phyloP scores from a whole-genome alignment of 805 yeast species.

The Yarrowia sp. region DNA sequence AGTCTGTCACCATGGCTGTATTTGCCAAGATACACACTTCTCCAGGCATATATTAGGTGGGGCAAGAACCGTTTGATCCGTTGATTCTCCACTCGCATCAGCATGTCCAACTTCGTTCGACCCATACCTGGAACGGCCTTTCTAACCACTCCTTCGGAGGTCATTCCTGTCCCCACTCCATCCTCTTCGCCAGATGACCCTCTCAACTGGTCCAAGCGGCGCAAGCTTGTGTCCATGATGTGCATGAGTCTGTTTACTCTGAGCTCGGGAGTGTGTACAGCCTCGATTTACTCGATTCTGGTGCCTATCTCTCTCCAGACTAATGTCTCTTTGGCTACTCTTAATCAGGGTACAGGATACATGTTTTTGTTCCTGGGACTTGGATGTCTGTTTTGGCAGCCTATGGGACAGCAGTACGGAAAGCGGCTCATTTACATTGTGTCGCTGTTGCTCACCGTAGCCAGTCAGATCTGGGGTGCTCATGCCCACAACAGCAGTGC shows the following conservation, averaged over 20 bases:
- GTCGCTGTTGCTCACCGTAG: conserved; percentile 52
- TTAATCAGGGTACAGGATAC: conserved; percentile 59
- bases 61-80: conserved; percentile 1
- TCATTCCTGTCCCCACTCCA: conserved; percentile 70
- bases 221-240: conserved; percentile 58
- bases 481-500: conserved; percentile 49
- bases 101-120: background rate
- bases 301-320: conserved; percentile 51
- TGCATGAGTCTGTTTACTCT: conserved; percentile 51
- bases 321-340: conserved; percentile 51
- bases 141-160: conserved; percentile 45
- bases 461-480: conserved; percentile 56
- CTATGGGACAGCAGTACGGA: conserved; percentile 59
- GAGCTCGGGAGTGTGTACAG: conserved; percentile 57
- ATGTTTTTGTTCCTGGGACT: conserved; percentile 60
- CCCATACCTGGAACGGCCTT: conserved; percentile 47
- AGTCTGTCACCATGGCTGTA: conserved; percentile 5
- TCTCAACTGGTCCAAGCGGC: conserved; percentile 61
- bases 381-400: conserved; percentile 61
- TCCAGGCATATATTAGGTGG: background rate
- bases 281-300: conserved; percentile 58
- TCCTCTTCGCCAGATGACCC: conserved; percentile 75
- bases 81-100: background rate
- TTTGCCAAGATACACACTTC: conserved; percentile 12
- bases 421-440: conserved; percentile 56